Base-by-base conservation (phyloP, 2,329 filamentous ascomycete genomes). In the Incumbomyces lentus region DNA sequence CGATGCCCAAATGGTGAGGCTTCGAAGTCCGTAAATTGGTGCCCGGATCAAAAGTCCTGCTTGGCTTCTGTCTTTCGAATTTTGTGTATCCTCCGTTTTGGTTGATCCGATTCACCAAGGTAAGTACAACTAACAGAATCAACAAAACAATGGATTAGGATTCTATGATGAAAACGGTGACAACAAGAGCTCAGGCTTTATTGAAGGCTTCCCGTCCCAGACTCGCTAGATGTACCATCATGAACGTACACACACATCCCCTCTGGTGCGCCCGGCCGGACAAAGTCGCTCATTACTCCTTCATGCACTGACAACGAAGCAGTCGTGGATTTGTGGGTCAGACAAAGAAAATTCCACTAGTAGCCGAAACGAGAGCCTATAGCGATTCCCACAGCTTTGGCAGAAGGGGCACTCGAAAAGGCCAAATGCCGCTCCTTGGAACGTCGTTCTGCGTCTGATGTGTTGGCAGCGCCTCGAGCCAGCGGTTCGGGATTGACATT, bases 301-400 rank as follows among this genome's bases (percentile, higher is more conserved):
- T 50, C 52, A 52, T 54, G 51, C 52, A 55, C 47, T 57, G 55
- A 55, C 55, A 57, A 50, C 55, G 46, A 49, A 57, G 52, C 55
- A 57, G 50, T 44, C 44, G 50, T 51, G 49, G 49, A 42, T 26
- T 36, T 52, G 55, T 57, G 55, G 55, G 53, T 53, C 55, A 51
- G n/a, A 34, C 42, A 42, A 40, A 38, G 47, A 50, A 41, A 48
- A 48, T 54, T 55, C 55, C 53, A 55, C 55, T 48, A 26, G 55
- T 55, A 53, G 55, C 50, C 55, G 55, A 53, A 53, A 49, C 22
- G 42, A 26, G 39, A 48, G 43, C 36, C 44, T 40, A 47, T 49
- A 41, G 47, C 45, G 48, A 48, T 42, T 45, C 43, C n/a, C 37
- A 45, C 44, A 46, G 50, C 49, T 54, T 55, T 55, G 49, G 51